Base-by-base conservation (phyloP, 768 basidiomycete species). In the Boletellus sp. region DNA sequence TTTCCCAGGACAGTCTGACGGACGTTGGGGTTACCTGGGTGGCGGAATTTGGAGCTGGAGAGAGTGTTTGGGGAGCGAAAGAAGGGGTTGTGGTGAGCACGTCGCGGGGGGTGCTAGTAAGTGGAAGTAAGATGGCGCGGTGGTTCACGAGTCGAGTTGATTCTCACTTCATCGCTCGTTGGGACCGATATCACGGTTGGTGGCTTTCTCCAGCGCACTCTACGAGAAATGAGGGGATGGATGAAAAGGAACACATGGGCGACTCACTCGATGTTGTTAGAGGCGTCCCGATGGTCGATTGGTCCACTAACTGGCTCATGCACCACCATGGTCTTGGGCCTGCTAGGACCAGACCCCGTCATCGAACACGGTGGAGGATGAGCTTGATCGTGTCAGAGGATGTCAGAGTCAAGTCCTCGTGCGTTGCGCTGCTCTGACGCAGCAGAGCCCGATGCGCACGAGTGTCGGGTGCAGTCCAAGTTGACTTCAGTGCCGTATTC, bases 261-360 rank as follows among this genome's bases (percentile, higher is more conserved):
- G 5, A 52, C 65, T 55, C 50, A 62, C 67, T 16, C 9, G 4
- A 55, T 44, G 33, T 43, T 19, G 44, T 40, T 49, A 13, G 69
- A 68, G 39, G 66, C 69, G 38, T 69, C 68, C 57, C 68, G 69
- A 42, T 52, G 40, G 56, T 62, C 65, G 43, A 43, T 40, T 48
- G 61, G 56, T 3, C 32, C 47, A 33, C 51, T 11, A 17, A 32
- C n/a, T 3, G 53, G 40, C 13, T 51, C 59, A 39, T 58, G 52
- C 12, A 51, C 43, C 47, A 50, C 37, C 41, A 11, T 12, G 38
- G 56, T 19, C 13, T 53, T 55, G 44, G 23, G 40, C 48, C 55
- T 55, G 45, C 54, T 45, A 42, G 54, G 47, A 43, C 38, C 44
- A 13, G 43, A 26, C 15, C 52, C 44, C 28, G 41, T 36, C 57